phyloP scores from a whole-genome alignment of 176 grass and related monocot species.

The Guadua angustifolia region DNA sequence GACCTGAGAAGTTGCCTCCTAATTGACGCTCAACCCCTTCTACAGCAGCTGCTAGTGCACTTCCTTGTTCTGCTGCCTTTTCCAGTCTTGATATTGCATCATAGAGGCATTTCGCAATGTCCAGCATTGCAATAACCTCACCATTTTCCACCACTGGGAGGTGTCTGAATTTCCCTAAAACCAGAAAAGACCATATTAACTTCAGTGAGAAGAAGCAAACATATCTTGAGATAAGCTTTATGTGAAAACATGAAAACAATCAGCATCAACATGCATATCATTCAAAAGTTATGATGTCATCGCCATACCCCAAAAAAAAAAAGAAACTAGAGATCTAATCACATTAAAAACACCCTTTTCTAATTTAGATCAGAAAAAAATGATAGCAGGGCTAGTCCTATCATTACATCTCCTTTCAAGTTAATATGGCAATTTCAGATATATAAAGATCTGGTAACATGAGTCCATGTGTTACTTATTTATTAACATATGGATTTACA shows the following conservation, averaged over 20 bases:
- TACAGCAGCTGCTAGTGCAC: constrained; percentile 80
- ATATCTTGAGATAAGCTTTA: constrained; percentile 33
- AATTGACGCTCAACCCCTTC: constrained; percentile 78
- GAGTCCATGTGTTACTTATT: constrained; percentile 13
- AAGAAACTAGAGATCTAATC: background rate
- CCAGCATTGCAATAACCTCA: constrained; percentile 93
- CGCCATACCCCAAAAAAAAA: background rate
- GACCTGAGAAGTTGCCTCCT: constrained; percentile 68
- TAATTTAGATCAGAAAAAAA: background rate
- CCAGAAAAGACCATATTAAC: constrained; percentile 32
- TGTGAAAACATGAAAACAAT: constrained; percentile 32
- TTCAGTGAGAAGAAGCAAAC: background rate
- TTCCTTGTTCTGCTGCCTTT: constrained; percentile 84
- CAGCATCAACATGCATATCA: constrained; percentile 2
- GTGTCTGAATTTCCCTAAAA: constrained; percentile 97
- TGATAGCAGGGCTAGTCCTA: background rate
- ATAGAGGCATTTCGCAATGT: constrained; percentile 95
- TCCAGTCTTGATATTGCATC: constrained; percentile 97
- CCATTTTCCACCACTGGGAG: constrained; percentile 99
- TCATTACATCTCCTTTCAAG: background rate
- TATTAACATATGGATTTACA: constrained; percentile 18
- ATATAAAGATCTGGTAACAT: background rate
- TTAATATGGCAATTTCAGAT: constrained; percentile 4
- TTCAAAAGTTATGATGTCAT: background rate
- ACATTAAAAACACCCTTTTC: background rate